A percentile compares a stretch with the other conserved stretches of the same genome.
Evolutionary conservation across 305 asterid species (phyloP).

Genomic region (Euphrasia arctica): DNA sequence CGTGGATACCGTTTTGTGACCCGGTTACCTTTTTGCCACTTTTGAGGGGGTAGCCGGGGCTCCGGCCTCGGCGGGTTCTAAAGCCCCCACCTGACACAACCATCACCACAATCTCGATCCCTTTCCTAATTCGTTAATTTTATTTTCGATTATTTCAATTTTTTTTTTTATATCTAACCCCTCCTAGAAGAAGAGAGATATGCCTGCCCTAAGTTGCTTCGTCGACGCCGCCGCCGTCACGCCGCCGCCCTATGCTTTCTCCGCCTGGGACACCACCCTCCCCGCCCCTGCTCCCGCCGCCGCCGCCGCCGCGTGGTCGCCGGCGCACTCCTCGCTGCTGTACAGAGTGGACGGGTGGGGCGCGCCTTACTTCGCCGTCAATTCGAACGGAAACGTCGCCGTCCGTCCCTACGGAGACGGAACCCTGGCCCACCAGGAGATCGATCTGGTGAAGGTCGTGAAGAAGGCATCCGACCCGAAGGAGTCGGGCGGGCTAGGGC

Average conservation of each 20-base stretch:
- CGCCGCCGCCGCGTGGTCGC: slow-evolving; percentile 53
- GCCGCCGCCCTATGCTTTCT: slow-evolving; percentile 56
- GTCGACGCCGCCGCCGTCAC: slow-evolving; percentile 62
- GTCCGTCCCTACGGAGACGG: slow-evolving; percentile 64
- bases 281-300: slow-evolving; percentile 41
- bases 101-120: slow-evolving; percentile 26
- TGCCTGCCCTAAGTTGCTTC: slow-evolving; percentile 81
- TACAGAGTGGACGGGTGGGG: slow-evolving; percentile 93
- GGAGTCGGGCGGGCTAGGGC: slow-evolving; percentile 70
- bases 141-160: slow-evolving; percentile 34
- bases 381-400: slow-evolving; percentile 69
- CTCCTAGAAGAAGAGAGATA: slow-evolving; percentile 36
- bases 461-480: slow-evolving; percentile 77
- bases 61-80: slow-evolving; percentile 99
- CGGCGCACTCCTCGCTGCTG: slow-evolving; percentile 59
- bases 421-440: slow-evolving; percentile 78
- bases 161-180: slow-evolving; percentile 38
- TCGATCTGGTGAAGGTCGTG: slow-evolving; percentile 86
- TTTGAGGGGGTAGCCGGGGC: slow-evolving; percentile 99
- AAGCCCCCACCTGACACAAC: slow-evolving; percentile 92
- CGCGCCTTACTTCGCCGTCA: slow-evolving; percentile 80
- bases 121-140: neutral
- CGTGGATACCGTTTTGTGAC: slow-evolving; percentile 58
- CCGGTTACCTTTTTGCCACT: slow-evolving; percentile 63
- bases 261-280: slow-evolving; percentile 58